Evolutionary conservation across 1,139 yeast species (phyloP).

Genomic region (Lodderomyces margitis): DNA sequence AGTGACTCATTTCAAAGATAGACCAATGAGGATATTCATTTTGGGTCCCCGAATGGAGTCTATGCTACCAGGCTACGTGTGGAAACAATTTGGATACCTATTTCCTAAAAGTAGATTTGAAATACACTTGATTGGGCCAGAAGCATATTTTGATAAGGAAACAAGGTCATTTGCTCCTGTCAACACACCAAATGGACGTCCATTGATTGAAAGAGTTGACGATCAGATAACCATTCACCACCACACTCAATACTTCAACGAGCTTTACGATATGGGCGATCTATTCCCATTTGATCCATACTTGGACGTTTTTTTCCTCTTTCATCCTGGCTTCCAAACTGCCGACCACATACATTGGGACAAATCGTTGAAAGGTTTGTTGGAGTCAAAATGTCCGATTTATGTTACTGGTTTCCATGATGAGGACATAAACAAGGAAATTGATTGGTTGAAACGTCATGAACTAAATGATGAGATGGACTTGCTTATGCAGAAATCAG

Average conservation of each 20-base stretch:
- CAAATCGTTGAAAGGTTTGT: conserved; percentile 76
- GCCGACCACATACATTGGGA: conserved; percentile 83
- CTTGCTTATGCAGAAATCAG: conserved; percentile 69
- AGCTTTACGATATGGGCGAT: conserved; percentile 85
- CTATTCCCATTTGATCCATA: conserved; percentile 98
- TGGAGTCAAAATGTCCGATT: conserved; percentile 90
- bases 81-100: conserved; percentile 89
- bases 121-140: conserved; percentile 92
- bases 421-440: conserved; percentile 66
- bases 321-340: conserved; percentile 93
- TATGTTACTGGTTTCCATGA: conserved; percentile 89
- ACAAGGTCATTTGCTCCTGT: conserved; percentile 37
- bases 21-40: conserved; percentile 86
- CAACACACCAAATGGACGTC: conserved; percentile 48
- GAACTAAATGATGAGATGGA: conserved; percentile 68
- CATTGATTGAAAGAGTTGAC: conserved; percentile 72
- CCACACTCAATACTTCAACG: conserved; percentile 90
- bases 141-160: conserved; percentile 69
- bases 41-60: conserved; percentile 93
- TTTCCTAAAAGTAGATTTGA: conserved; percentile 84
- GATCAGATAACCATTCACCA: conserved; percentile 71
- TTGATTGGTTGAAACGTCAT: conserved; percentile 68
- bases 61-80: conserved; percentile 88
- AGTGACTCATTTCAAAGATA: conserved; percentile 59
- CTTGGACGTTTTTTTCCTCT: conserved; percentile 83